A percentile compares a stretch with the other conserved stretches of the same genome.
phyloP scores from a whole-genome alignment of 352 stramenopile genomes.

The Sclerospora graminicola region DNA sequence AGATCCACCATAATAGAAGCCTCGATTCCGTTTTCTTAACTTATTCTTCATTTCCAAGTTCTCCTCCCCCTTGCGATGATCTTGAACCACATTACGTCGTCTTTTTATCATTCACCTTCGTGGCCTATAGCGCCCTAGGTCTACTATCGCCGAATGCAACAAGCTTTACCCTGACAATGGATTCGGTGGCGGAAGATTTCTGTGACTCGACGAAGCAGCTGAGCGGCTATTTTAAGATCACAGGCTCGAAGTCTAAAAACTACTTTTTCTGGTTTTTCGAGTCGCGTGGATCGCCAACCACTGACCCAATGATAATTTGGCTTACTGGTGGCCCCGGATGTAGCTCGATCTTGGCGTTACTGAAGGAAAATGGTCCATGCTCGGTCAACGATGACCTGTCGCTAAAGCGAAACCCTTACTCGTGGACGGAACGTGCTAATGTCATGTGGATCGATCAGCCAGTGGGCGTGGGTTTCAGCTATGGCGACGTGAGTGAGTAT shows the following conservation, averaged over 20 bases:
- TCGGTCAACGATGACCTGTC: constrained; percentile 85
- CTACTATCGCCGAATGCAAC: no score
- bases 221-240: constrained; percentile 81
- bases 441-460: constrained; percentile 97
- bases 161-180: constrained; percentile 41
- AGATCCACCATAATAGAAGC: no score
- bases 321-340: constrained; percentile 95
- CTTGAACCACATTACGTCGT: no score
- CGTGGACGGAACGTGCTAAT: constrained; percentile 91
- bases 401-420: constrained; percentile 83
- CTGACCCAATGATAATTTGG: constrained; percentile 93
- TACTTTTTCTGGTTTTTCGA: constrained; percentile 98
- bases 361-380: constrained; percentile 95
- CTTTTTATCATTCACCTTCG: no score
- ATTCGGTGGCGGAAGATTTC: constrained; percentile 44
- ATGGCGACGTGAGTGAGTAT: constrained; percentile 78
- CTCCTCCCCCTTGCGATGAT: no score
- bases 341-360: constrained; percentile 87
- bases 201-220: constrained; percentile 71
- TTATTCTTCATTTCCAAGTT: no score
- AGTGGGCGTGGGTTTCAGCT: constrained; percentile 90
- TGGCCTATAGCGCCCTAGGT: no score
- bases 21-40: no score
- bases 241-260: constrained; percentile 82
- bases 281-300: constrained; percentile 64